Percentiles rank a stretch among this genome's conserved stretches.
Conservation (phyloP, 192 early-diverging fungal genomes). For the Entomortierella lignicola region DNA sequence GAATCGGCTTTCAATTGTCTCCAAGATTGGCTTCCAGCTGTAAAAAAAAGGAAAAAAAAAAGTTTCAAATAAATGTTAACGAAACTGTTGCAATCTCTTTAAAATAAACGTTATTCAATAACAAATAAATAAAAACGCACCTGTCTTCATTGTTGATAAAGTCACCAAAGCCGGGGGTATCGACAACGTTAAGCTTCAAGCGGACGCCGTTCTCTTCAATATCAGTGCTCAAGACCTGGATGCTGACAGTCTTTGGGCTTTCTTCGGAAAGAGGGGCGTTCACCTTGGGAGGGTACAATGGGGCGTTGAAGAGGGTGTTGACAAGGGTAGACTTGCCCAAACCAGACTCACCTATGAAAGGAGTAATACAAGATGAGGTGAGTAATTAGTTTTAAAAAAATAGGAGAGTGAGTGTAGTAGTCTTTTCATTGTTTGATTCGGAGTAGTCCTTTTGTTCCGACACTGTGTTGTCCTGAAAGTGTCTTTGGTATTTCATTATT, state of each 20-base stretch:
- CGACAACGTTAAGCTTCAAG: slow-evolving; percentile 93
- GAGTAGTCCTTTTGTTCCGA: too few relatives aligned
- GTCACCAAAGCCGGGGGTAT: slow-evolving; percentile 98
- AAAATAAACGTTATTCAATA: too few relatives aligned
- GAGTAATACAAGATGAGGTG: too few relatives aligned
- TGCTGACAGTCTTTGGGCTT: slow-evolving; percentile 77
- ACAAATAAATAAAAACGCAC: slow-evolving; percentile 42
- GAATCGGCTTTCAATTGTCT: slow-evolving; percentile 97
- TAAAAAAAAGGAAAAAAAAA: too few relatives aligned
- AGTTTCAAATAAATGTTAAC: too few relatives aligned
- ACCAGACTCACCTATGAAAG: slow-evolving; percentile 92
- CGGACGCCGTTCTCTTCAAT: slow-evolving; percentile 98
- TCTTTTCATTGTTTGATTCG: too few relatives aligned
- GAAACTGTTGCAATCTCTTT: too few relatives aligned
- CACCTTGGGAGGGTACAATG: slow-evolving; percentile 89
- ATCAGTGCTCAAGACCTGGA: slow-evolving; percentile 83
- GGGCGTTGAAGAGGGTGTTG: slow-evolving; percentile 96
- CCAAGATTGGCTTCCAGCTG: slow-evolving; percentile 98
- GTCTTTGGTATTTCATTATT: too few relatives aligned
- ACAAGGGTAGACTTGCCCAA: slow-evolving; percentile 98
- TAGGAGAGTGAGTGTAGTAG: too few relatives aligned
- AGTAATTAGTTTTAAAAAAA: too few relatives aligned
- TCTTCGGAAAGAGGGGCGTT: slow-evolving; percentile 73
- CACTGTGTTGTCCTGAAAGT: too few relatives aligned
- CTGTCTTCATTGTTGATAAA: slow-evolving; percentile 98